Evolutionary conservation across 192 early-diverging fungal genomes (phyloP).

Genomic region (Gorgonomyces haynaldii): DNA sequence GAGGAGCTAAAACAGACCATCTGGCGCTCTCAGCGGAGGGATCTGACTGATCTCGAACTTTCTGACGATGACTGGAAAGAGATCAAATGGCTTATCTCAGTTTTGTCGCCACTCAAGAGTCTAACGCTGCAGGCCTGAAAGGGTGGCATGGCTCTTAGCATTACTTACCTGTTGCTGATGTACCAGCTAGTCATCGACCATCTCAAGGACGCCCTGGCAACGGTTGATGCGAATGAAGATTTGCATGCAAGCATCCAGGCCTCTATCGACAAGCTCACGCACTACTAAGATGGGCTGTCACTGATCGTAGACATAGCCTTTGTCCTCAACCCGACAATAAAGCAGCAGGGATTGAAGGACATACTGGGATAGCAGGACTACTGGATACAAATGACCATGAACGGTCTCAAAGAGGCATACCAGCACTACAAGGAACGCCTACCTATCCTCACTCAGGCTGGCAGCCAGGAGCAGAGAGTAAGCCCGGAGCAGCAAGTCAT

Average conservation of each 20-base stretch:
- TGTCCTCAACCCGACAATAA: not conserved
- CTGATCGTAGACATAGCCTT: slow-evolving; percentile 2
- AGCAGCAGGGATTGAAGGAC: too few relatives aligned
- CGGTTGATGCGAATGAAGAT: not conserved
- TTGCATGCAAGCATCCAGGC: not conserved
- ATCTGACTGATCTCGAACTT: not conserved
- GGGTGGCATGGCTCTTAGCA: not conserved
- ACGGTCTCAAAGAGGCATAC: too few relatives aligned
- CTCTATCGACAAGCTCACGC: not conserved
- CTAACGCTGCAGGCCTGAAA: not conserved
- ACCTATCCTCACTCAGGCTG: too few relatives aligned
- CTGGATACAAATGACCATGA: too few relatives aligned
- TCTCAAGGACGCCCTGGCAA: too few relatives aligned
- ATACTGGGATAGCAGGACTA: too few relatives aligned
- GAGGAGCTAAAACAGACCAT: not conserved
- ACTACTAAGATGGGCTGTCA: slow-evolving; percentile 1
- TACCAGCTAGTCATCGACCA: too few relatives aligned
- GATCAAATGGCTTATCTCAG: not conserved
- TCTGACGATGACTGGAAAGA: not conserved
- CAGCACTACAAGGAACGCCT: too few relatives aligned
- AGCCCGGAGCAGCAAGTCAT: too few relatives aligned
- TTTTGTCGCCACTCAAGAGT: slow-evolving; percentile 1
- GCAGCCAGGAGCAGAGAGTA: too few relatives aligned
- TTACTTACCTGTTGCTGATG: too few relatives aligned
- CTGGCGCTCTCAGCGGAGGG: not conserved